Conservation (phyloP, 2,329 filamentous ascomycete species). For the Ophiostoma himal-ulmi region DNA sequence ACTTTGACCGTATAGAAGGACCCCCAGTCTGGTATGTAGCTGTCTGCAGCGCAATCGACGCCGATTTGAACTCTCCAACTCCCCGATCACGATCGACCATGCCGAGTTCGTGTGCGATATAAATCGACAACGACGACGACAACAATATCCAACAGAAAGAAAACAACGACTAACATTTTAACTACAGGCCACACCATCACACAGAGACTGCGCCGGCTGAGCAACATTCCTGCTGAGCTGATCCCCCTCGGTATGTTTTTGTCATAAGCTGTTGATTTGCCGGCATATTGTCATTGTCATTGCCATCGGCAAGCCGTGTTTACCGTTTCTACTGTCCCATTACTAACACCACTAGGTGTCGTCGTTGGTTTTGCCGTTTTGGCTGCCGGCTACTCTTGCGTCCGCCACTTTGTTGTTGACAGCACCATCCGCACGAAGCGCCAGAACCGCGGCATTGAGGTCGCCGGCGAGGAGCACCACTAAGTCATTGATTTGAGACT, state of each 20-base stretch:
- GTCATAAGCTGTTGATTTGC: neutral
- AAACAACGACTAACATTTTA: conserved; percentile 16
- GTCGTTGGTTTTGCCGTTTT: conserved; percentile 80
- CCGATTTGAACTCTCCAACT: neutral
- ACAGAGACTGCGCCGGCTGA: conserved; percentile 84
- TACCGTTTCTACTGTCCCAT: neutral
- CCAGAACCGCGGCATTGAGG: conserved; percentile 50
- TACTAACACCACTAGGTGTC: conserved; percentile 52
- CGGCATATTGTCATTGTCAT: neutral
- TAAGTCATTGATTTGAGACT: neutral
- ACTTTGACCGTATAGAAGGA: conserved; percentile 48
- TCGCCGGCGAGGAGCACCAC: conserved; percentile 32
- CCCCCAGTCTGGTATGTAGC: conserved; percentile 30
- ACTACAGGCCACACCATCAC: conserved; percentile 85
- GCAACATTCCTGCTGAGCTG: conserved; percentile 88
- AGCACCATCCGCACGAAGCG: conserved; percentile 85
- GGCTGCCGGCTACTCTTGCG: conserved; percentile 76
- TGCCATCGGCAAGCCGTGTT: conserved; percentile 15
- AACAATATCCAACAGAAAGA: neutral
- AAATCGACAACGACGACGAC: neutral
- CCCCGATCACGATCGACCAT: neutral
- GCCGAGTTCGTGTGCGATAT: neutral
- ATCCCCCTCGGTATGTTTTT: conserved; percentile 75
- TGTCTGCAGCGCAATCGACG: conserved; percentile 1
- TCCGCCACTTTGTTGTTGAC: conserved; percentile 78